Base-by-base conservation (phyloP, 768 basidiomycete species). In the Termitomyces sp. region DNA sequence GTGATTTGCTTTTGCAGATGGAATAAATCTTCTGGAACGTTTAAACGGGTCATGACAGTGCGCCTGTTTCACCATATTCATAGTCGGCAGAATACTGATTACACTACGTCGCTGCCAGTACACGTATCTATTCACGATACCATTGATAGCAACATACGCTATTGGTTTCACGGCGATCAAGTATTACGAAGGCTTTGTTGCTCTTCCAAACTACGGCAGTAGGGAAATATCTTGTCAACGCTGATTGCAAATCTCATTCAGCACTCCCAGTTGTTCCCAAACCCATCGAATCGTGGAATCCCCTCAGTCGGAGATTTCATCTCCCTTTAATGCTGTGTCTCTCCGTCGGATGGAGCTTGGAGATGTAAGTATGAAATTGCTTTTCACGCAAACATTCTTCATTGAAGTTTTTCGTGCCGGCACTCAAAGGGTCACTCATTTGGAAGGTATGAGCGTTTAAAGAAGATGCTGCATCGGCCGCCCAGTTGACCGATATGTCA, bases 121-220 rank as follows among this genome's bases (percentile, higher is more conserved):
- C 68, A 81, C 87, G 2, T 92, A 92, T 65, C 65, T 90, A 24
- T 46, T 83, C 56, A 79, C 77, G 41, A 66, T 92, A 60, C 90
- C 90, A 1, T 65, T 86, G 35, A 72, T 88, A 65, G 70, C 79
- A 53, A 58, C 71, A 20, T 90, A 84, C 63, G 68, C 88, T 1
- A 45, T 85, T 9, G 88, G 88, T 0, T 87, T 88, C 65, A 69
- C 83, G 4, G 60, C 79, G 58, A 88, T 94, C 71, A 93, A 92
- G 67, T 92, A 91, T 64, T 66, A 69, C 9, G 82, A 90, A 62
- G 90, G 91, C 0, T 90, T 76, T 61, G 71, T 80, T 5, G 45
- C 62, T 9, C 43, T 80, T 22, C 79, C 84, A 0, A 60, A 63
- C 1, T 54, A 65, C 18, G 85, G 85, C 56, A 71, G 87, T 86